phyloP scores from a whole-genome alignment of 2,329 filamentous ascomycete genomes.

The Clonostachys rosea region DNA sequence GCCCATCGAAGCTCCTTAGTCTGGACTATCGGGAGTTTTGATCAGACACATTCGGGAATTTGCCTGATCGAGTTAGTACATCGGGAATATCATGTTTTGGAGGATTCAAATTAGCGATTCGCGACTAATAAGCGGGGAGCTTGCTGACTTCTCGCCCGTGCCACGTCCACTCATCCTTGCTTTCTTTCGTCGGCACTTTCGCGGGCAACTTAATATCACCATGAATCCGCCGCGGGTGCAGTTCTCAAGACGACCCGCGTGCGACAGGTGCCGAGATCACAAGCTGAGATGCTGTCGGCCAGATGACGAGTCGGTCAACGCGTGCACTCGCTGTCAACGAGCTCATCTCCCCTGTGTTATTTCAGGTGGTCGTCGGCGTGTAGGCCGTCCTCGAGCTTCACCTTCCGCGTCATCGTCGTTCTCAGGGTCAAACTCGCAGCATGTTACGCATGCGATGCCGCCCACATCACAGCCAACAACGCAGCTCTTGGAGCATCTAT shows the following conservation, averaged over 20 bases:
- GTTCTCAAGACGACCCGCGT: constrained; percentile 4
- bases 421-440: no score
- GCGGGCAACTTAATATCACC: neutral
- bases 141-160: neutral
- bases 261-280: constrained; percentile 6
- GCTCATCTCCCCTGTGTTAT: constrained; percentile 4
- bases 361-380: constrained; percentile 4
- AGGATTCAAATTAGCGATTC: no score
- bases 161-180: neutral
- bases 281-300: constrained; percentile 5
- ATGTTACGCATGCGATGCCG: neutral
- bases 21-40: no score
- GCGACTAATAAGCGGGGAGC: neutral
- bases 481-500: neutral
- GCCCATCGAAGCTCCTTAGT: no score
- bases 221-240: constrained; percentile 1
- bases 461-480: neutral
- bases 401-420: neutral
- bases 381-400: constrained; percentile 4
- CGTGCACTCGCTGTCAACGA: constrained; percentile 4
- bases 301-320: constrained; percentile 1
- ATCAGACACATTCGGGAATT: no score
- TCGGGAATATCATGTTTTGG: no score
- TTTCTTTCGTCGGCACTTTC: neutral
- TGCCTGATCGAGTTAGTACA: no score